Percentiles rank a stretch among this genome's conserved stretches.
phyloP scores from a whole-genome alignment of 2,329 filamentous ascomycete genomes.

The Pestalotiopsis sp. region DNA sequence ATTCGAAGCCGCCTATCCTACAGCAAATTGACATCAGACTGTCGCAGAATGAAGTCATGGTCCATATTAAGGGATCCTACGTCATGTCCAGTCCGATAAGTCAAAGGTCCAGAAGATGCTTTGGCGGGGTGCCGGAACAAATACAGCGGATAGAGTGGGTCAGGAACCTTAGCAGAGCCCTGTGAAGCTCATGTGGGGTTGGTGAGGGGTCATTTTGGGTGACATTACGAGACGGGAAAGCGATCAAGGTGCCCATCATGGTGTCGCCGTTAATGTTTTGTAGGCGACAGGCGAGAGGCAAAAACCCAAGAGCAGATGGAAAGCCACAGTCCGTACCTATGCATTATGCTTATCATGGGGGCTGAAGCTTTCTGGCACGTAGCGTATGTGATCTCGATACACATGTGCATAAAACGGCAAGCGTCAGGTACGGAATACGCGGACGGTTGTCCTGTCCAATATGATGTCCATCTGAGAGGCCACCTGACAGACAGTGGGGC shows the following conservation, averaged over 20 bases:
- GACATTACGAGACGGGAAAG: neutral
- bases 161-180: neutral
- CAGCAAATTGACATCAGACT: conserved; percentile 16
- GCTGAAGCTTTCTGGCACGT: neutral
- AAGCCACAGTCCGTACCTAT: neutral
- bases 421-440: neutral
- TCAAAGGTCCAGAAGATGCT: neutral
- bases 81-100: neutral
- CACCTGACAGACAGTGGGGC: neutral
- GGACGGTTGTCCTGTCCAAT: neutral
- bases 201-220: neutral
- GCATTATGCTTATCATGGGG: neutral
- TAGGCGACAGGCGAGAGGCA: neutral
- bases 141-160: neutral
- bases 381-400: neutral
- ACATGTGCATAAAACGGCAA: neutral
- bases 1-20: neutral
- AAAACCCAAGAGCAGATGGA: neutral
- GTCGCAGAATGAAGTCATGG: conserved; percentile 17
- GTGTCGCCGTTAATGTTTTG: too few relatives aligned
- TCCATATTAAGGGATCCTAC: conserved; percentile 12
- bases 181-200: neutral
- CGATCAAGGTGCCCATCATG: neutral
- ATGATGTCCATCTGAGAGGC: neutral
- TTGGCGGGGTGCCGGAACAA: neutral